phyloP scores from a whole-genome alignment of 306 rosid genomes.

The Abrus pulchellus region DNA sequence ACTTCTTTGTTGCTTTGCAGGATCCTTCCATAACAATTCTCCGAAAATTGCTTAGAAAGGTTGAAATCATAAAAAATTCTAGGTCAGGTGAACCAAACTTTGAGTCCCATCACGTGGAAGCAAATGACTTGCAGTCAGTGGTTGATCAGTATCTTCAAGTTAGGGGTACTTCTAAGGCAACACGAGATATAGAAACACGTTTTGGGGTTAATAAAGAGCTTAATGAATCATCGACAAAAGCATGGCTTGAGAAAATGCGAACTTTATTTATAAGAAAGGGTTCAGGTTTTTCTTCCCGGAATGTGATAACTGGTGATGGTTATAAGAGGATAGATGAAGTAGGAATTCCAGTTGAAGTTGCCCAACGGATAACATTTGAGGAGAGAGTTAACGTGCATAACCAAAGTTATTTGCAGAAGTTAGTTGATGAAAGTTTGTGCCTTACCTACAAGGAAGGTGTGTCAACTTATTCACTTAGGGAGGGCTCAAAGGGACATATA shows the following conservation, averaged over 20 bases:
- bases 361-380: conserved; percentile 86
- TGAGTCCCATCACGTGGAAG: conserved; percentile 84
- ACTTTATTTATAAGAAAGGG: conserved; percentile 91
- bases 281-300: conserved; percentile 96
- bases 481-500: conserved; percentile 90
- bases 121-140: conserved; percentile 75
- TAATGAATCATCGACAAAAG: conserved; percentile 75
- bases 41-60: conserved; percentile 77
- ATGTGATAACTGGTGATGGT: conserved; percentile 95
- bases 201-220: conserved; percentile 79
- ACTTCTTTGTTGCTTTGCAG: conserved; percentile 52
- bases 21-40: conserved; percentile 86
- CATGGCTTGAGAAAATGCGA: conserved; percentile 95
- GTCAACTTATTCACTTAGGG: conserved; percentile 83
- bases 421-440: conserved; percentile 85
- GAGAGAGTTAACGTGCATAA: conserved; percentile 84
- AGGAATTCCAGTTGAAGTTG: conserved; percentile 88
- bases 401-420: conserved; percentile 70
- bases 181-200: conserved; percentile 72
- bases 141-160: conserved; percentile 84
- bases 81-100: conserved; percentile 90
- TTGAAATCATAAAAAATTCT: conserved; percentile 76
- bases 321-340: conserved; percentile 84
- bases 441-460: conserved; percentile 78
- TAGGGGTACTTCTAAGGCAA: conserved; percentile 79